Conservation (phyloP, 768 basidiomycete species). For the Suillus variegatus region DNA sequence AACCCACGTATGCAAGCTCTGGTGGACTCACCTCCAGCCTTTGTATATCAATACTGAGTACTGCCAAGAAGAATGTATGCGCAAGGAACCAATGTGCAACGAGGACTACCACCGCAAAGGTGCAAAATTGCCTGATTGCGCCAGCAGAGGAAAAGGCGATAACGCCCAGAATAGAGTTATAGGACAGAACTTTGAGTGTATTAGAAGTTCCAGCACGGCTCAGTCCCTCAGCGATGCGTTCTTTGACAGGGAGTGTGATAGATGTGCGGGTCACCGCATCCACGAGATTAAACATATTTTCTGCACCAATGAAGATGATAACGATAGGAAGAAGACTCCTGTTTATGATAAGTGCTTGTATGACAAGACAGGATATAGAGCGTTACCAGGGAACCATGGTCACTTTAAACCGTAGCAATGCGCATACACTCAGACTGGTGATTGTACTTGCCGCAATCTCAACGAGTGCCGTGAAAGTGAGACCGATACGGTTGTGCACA, state of each 20-base stretch:
- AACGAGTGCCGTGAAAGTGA: constrained; percentile 91
- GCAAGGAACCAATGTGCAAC: constrained; percentile 98
- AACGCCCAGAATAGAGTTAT: constrained; percentile 76
- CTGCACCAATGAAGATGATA: constrained; percentile 92
- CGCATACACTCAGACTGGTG: constrained; percentile 91
- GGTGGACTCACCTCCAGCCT: constrained; percentile 71
- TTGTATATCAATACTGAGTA: constrained; percentile 94
- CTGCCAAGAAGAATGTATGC: constrained; percentile 93
- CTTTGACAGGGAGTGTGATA: constrained; percentile 85
- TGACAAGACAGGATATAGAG: constrained; percentile 9
- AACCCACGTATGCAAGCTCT: neutral
- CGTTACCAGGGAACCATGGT: constrained; percentile 88
- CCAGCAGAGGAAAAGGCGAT: constrained; percentile 75
- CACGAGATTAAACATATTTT: constrained; percentile 96
- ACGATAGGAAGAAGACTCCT: constrained; percentile 92
- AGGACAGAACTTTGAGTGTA: constrained; percentile 87
- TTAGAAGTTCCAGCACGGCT: constrained; percentile 88
- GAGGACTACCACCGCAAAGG: constrained; percentile 90
- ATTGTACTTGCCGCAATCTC: constrained; percentile 92
- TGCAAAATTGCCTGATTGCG: constrained; percentile 89
- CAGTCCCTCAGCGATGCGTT: constrained; percentile 90
- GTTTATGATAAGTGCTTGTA: constrained; percentile 12
- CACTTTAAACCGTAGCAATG: constrained; percentile 83
- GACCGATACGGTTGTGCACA: constrained; percentile 87
- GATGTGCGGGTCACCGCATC: constrained; percentile 85